These are phyloP conservation scores for Phaeotremella skinneri DNA, from an alignment of 768 basidiomycete species.

Conservation along the genomic window DNA sequence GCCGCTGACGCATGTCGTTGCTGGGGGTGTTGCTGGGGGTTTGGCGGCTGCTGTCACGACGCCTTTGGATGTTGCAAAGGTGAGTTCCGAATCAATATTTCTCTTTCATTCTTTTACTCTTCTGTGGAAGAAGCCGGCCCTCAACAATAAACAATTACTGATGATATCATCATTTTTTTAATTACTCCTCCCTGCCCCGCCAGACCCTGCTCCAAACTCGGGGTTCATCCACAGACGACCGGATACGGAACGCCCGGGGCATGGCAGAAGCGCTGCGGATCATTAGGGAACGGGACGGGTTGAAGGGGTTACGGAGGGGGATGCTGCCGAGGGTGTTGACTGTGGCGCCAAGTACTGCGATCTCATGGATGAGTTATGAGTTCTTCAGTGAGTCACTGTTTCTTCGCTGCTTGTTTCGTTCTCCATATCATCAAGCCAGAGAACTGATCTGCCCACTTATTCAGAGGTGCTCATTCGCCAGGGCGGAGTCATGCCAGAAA, in stretches of 20 bases:
- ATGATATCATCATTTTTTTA: no score
- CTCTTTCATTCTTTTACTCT: no score
- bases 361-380: slow-evolving; percentile 97
- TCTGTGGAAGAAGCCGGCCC: no score
- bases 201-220: slow-evolving; percentile 88
- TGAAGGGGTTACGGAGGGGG: slow-evolving; percentile 81
- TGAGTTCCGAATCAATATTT: slow-evolving; percentile 34
- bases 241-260: slow-evolving; percentile 78
- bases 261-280: slow-evolving; percentile 85
- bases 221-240: slow-evolving; percentile 77
- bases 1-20: slow-evolving; percentile 84
- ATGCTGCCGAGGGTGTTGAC: slow-evolving; percentile 88
- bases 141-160: no score
- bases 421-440: background rate
- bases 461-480: slow-evolving; percentile 43
- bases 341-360: slow-evolving; percentile 92
- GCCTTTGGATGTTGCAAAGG: slow-evolving; percentile 92
- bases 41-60: slow-evolving; percentile 94
- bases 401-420: background rate
- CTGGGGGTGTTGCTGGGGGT: slow-evolving; percentile 88
- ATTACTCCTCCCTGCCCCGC: background rate
- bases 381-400: slow-evolving; percentile 79
- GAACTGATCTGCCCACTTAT: background rate
- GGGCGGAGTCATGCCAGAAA: slow-evolving; percentile 34
- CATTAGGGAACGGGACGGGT: slow-evolving; percentile 80